These are phyloP conservation scores for Macadamia integrifolia DNA, from an alignment of 164 flowering plant species.

Conservation along the genomic window DNA sequence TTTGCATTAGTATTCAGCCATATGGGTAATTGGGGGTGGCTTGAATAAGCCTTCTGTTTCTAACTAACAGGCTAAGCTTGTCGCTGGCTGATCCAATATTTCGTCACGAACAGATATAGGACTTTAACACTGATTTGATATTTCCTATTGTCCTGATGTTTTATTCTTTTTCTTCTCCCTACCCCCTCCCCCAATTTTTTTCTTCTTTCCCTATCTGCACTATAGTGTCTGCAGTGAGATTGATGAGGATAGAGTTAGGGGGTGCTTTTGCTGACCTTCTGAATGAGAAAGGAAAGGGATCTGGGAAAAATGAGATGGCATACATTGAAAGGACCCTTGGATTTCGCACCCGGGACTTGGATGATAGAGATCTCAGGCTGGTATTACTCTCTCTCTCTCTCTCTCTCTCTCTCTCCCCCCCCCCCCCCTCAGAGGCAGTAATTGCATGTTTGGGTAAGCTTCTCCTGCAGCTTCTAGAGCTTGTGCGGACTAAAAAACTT, in stretches of 20 bases:
- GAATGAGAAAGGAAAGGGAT: slow-evolving; percentile 78
- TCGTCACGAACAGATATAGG: background rate
- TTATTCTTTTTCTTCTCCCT: background rate
- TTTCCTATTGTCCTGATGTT: background rate
- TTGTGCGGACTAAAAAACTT: no score
- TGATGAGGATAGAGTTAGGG: slow-evolving; percentile 81
- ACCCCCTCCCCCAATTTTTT: no score
- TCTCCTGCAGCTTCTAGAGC: no score
- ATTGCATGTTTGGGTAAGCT: no score
- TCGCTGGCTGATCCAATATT: background rate
- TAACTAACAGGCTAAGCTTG: no score
- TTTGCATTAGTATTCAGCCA: background rate
- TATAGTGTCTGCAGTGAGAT: slow-evolving; percentile 80
- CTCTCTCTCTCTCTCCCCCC: background rate
- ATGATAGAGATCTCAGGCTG: slow-evolving; percentile 80
- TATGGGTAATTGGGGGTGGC: background rate
- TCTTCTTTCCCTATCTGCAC: background rate
- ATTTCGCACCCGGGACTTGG: slow-evolving; percentile 68
- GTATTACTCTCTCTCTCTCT: slow-evolving; percentile 22
- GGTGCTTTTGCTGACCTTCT: slow-evolving; percentile 93
- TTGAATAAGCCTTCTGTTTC: background rate
- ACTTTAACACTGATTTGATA: background rate
- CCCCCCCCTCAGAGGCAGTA: no score
- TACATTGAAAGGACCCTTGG: slow-evolving; percentile 86
- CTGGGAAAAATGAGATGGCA: slow-evolving; percentile 36